Evolutionary conservation across 768 basidiomycete genomes (phyloP).

Genomic region (Mycena capillaripes): DNA sequence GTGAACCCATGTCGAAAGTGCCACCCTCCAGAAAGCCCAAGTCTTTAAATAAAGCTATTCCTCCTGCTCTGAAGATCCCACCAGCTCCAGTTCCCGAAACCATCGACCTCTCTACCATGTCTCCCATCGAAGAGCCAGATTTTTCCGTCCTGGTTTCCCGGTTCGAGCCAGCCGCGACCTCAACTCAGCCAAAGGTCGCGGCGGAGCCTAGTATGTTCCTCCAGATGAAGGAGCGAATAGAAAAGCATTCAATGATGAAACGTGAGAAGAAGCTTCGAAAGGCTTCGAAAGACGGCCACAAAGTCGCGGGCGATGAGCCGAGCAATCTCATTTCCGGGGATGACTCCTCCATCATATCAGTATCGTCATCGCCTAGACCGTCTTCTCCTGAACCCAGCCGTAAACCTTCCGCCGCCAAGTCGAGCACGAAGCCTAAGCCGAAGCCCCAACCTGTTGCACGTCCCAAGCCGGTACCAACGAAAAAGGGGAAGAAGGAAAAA

Average conservation of each 20-base stretch:
- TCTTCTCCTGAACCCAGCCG: conserved; percentile 41
- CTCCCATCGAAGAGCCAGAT: conserved; percentile 35
- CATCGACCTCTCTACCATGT: conserved; percentile 28
- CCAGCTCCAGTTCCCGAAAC: conserved; percentile 8
- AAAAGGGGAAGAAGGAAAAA: conserved; percentile 47
- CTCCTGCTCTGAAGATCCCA: conserved; percentile 22
- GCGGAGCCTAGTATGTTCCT: conserved; percentile 47
- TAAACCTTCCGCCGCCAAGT: conserved; percentile 11
- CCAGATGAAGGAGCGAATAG: conserved; percentile 52
- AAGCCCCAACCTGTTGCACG: conserved; percentile 34
- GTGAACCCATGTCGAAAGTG: conserved; percentile 8
- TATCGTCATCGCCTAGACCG: conserved; percentile 40
- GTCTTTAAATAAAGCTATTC: conserved; percentile 3
- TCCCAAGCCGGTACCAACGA: conserved; percentile 34
- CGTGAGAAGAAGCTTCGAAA: conserved; percentile 49
- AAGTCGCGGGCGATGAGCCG: conserved; percentile 5
- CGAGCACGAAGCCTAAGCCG: conserved; percentile 38
- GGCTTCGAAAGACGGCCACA: conserved; percentile 30
- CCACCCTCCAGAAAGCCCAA: conserved; percentile 25
- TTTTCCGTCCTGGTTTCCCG: conserved; percentile 35
- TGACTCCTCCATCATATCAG: conserved; percentile 44
- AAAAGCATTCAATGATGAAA: conserved; percentile 46
- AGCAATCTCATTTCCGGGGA: conserved; percentile 33
- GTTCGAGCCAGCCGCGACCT: conserved; percentile 32
- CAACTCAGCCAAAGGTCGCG: conserved; percentile 33